phyloP scores from a whole-genome alignment of 805 yeast species.

The Ogataea nakhonphanomensis region DNA sequence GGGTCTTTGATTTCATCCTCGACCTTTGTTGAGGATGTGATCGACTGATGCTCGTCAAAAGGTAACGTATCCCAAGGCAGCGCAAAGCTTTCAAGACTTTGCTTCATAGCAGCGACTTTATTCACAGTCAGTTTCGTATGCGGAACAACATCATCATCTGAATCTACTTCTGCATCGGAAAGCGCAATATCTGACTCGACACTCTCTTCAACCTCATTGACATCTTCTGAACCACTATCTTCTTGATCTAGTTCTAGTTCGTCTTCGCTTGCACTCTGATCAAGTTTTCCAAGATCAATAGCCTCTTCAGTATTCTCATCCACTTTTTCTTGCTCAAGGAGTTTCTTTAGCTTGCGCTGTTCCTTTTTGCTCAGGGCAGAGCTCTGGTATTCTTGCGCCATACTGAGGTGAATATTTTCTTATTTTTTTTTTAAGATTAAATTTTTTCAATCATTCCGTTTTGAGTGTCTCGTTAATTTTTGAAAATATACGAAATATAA shows the following conservation, averaged over 20 bases:
- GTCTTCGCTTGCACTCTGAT: slow-evolving; percentile 31
- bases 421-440: slow-evolving; percentile 4
- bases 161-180: slow-evolving; percentile 88
- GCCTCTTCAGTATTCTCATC: slow-evolving; percentile 35
- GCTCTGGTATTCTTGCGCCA: slow-evolving; percentile 38
- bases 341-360: slow-evolving; percentile 29
- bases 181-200: slow-evolving; percentile 83
- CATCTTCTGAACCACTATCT: slow-evolving; percentile 36
- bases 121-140: slow-evolving; percentile 85
- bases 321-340: slow-evolving; percentile 29
- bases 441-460: slow-evolving; percentile 8
- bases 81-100: slow-evolving; percentile 62
- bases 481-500: slow-evolving; percentile 1
- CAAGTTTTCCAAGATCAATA: slow-evolving; percentile 25
- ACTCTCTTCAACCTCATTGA: slow-evolving; percentile 56
- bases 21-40: slow-evolving; percentile 57
- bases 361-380: slow-evolving; percentile 59
- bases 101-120: slow-evolving; percentile 78
- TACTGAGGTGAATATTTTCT: slow-evolving; percentile 1
- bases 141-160: slow-evolving; percentile 93
- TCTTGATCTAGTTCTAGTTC: slow-evolving; percentile 21
- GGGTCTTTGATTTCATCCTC: slow-evolving; percentile 76
- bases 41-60: slow-evolving; percentile 80
- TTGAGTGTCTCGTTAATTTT: background rate
- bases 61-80: slow-evolving; percentile 63